These are phyloP conservation scores for Monosporascus sp. DNA, from an alignment of 2,329 filamentous ascomycete species.

Conservation along the genomic window DNA sequence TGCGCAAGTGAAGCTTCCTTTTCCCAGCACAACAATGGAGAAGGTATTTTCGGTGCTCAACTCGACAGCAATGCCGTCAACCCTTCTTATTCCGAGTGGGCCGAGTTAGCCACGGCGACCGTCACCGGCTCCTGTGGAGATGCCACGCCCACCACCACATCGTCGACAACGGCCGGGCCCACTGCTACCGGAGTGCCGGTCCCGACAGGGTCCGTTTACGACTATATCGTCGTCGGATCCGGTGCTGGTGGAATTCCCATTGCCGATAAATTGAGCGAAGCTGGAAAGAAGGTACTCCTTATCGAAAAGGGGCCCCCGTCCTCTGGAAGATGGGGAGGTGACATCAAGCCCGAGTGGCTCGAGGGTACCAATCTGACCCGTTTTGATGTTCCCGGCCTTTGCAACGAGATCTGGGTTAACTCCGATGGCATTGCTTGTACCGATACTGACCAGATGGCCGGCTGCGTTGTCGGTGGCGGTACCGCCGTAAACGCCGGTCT, in stretches of 20 bases:
- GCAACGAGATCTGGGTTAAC: constrained; percentile 64
- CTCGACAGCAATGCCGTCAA: constrained; percentile 31
- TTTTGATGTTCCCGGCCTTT: constrained; percentile 67
- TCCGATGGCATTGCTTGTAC: constrained; percentile 59
- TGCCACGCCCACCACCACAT: constrained; percentile 19
- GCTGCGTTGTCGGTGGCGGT: constrained; percentile 64
- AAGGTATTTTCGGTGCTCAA: constrained; percentile 46
- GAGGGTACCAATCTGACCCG: constrained; percentile 57
- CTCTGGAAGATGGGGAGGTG: constrained; percentile 60
- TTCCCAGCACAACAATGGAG: constrained; percentile 50
- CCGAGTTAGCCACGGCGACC: constrained; percentile 36
- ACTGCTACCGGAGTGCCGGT: constrained; percentile 29
- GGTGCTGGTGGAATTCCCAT: constrained; percentile 55
- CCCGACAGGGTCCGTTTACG: constrained; percentile 39
- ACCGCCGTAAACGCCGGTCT: constrained; percentile 63
- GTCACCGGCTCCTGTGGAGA: constrained; percentile 29
- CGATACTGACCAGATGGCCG: constrained; percentile 68
- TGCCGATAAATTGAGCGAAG: constrained; percentile 57
- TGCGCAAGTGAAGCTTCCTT: constrained; percentile 41
- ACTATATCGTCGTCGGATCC: constrained; percentile 56
- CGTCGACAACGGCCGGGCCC: constrained; percentile 16
- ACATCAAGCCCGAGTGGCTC: constrained; percentile 56
- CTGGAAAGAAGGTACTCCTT: constrained; percentile 59
- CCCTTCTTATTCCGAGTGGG: constrained; percentile 37
- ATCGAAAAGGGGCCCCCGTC: constrained; percentile 57